Evolutionary conservation across 495 filamentous ascomycete genomes (phyloP).

Genomic region (Pyrenula massariospora): DNA sequence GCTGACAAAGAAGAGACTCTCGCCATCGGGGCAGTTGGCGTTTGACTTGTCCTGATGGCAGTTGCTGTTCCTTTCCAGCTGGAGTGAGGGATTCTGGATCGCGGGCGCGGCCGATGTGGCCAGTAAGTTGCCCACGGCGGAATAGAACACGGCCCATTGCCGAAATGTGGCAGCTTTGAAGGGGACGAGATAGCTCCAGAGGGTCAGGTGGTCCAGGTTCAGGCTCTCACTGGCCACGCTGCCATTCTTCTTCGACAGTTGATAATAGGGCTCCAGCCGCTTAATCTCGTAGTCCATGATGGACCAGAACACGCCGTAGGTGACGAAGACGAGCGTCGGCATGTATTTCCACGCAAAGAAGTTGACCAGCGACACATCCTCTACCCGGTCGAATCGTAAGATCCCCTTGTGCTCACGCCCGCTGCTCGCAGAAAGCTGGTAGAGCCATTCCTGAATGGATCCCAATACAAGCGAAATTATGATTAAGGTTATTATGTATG

Average conservation of each 20-base stretch:
- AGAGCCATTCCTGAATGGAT: conserved; percentile 46
- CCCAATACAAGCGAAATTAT: conserved; percentile 44
- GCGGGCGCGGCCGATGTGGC: conserved; percentile 53
- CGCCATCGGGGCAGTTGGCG: neutral
- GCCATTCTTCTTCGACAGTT: conserved; percentile 46
- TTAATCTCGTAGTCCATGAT: conserved; percentile 63
- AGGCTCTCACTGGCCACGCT: conserved; percentile 58
- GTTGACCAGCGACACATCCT: conserved; percentile 32
- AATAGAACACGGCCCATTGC: conserved; percentile 56
- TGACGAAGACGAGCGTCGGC: conserved; percentile 54
- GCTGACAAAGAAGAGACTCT: conserved; percentile 22
- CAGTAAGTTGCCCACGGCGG: conserved; percentile 47
- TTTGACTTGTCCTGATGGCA: neutral
- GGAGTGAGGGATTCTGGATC: conserved; percentile 44
- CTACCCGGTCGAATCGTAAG: conserved; percentile 38
- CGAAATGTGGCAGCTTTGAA: conserved; percentile 42
- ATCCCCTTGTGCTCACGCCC: conserved; percentile 17
- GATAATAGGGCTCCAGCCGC: conserved; percentile 63
- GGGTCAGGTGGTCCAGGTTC: conserved; percentile 61
- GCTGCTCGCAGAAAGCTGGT: conserved; percentile 33
- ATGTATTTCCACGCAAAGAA: conserved; percentile 67
- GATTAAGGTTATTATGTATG: conserved; percentile 45
- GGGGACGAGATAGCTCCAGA: conserved; percentile 50
- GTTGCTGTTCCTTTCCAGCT: conserved; percentile 3
- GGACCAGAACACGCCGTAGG: conserved; percentile 66